Conservation (phyloP, 208 protist genomes). For the Crithidia expoeki region DNA sequence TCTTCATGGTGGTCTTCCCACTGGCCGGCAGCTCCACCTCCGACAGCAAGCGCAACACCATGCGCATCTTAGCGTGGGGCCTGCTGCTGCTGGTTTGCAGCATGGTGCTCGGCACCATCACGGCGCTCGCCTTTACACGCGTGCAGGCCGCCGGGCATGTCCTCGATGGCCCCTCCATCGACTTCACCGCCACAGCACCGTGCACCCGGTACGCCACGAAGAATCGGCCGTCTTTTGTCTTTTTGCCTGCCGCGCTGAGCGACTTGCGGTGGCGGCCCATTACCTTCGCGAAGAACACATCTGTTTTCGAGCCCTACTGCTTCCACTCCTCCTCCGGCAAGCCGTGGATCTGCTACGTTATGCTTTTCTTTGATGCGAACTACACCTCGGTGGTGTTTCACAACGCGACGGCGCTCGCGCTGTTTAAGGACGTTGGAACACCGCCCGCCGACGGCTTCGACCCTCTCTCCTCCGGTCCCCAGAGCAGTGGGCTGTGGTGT, state of each 20-base stretch:
- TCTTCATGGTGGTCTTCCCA: constrained; percentile 74
- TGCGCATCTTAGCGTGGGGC: constrained; percentile 78
- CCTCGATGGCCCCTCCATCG: constrained; percentile 57
- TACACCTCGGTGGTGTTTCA: constrained; percentile 71
- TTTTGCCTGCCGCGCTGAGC: constrained; percentile 61
- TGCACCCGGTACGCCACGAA: constrained; percentile 47
- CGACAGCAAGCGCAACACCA: constrained; percentile 56
- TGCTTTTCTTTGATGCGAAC: constrained; percentile 77
- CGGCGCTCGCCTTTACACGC: constrained; percentile 72
- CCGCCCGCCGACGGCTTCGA: constrained; percentile 62
- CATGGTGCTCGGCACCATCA: constrained; percentile 69
- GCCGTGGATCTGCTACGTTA: constrained; percentile 54
- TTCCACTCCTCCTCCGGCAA: constrained; percentile 7
- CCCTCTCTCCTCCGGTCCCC: constrained; percentile 38
- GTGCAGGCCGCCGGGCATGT: constrained; percentile 60
- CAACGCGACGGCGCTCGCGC: constrained; percentile 35
- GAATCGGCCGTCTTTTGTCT: constrained; percentile 61
- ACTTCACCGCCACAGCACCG: constrained; percentile 58
- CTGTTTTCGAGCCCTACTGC: constrained; percentile 56
- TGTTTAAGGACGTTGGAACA: constrained; percentile 49
- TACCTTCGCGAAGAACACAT: constrained; percentile 50
- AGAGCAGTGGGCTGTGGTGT: constrained; percentile 50
- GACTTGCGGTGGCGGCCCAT: constrained; percentile 85
- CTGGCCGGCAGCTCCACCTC: constrained; percentile 48
- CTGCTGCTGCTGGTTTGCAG: constrained; percentile 68